Conservation (phyloP, 1,139 yeast species). For the Geotrichum aggregatum region DNA sequence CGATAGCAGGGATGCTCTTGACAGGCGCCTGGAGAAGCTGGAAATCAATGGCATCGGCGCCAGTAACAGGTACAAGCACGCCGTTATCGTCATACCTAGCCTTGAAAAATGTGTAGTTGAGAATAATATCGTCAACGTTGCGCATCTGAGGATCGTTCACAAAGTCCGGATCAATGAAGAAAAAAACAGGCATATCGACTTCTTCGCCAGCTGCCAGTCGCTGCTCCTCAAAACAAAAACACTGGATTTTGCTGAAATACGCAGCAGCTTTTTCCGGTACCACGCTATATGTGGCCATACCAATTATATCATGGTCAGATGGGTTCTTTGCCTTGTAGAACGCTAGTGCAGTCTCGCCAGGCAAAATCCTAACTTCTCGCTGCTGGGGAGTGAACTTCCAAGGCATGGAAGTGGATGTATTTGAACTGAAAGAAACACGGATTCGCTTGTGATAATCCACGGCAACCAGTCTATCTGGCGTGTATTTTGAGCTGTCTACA, state of each 20-base stretch:
- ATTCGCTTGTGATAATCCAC: constrained; percentile 82
- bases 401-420: constrained; percentile 84
- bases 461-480: constrained; percentile 83
- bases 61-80: constrained; percentile 22
- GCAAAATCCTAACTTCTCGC: constrained; percentile 85
- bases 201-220: constrained; percentile 92
- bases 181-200: constrained; percentile 98
- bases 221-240: constrained; percentile 98
- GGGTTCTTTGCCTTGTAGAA: constrained; percentile 88
- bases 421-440: constrained; percentile 81
- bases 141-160: constrained; percentile 93
- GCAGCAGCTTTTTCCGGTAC: constrained; percentile 96
- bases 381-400: constrained; percentile 97
- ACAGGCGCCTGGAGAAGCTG: constrained; percentile 2
- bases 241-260: constrained; percentile 92
- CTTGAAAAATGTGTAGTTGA: constrained; percentile 87
- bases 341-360: constrained; percentile 97
- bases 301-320: constrained; percentile 85
- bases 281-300: constrained; percentile 97
- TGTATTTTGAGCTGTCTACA: constrained; percentile 73
- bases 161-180: constrained; percentile 96
- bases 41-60: constrained; percentile 9
- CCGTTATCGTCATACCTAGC: constrained; percentile 30
- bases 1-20: constrained; percentile 5
- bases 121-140: constrained; percentile 80